These are phyloP conservation scores for Boletus calvinii DNA, from an alignment of 1,284 basidiomycete genomes.

Conservation along the genomic window DNA sequence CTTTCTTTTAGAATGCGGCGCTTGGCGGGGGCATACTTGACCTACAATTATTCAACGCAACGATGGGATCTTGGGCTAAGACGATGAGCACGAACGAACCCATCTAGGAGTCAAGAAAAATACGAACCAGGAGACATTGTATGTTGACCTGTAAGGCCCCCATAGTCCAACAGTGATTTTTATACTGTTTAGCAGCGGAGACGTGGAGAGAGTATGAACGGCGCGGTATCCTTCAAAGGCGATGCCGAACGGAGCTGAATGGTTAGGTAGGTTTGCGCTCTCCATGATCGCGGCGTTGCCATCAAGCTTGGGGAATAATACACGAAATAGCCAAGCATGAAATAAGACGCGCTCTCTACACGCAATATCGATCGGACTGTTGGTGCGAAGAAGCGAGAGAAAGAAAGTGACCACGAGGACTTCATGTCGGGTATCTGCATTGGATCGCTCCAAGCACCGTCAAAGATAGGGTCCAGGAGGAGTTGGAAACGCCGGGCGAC, in stretches of 20 bases:
- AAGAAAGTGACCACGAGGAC: conserved; percentile 34
- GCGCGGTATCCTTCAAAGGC: conserved; percentile 29
- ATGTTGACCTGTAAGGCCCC: conserved; percentile 12
- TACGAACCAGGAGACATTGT: conserved; percentile 28
- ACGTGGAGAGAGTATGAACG: conserved; percentile 24
- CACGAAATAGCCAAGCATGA: conserved; percentile 34
- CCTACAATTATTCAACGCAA: conserved; percentile 48
- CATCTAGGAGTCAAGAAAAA: neutral
- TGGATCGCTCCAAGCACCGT: conserved; percentile 36
- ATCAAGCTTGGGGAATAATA: conserved; percentile 25
- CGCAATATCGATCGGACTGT: conserved; percentile 37
- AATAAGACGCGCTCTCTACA: conserved; percentile 33
- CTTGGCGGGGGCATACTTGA: neutral
- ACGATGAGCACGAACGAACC: conserved; percentile 17
- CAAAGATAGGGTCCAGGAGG: conserved; percentile 24
- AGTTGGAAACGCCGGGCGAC: conserved; percentile 26
- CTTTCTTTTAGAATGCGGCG: conserved; percentile 1
- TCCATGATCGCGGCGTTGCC: conserved; percentile 33
- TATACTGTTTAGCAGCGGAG: conserved; percentile 28
- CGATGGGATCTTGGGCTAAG: conserved; percentile 33
- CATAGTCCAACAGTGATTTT: conserved; percentile 23
- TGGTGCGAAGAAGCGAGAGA: conserved; percentile 36
- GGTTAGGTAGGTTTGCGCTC: conserved; percentile 22
- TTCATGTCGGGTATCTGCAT: conserved; percentile 40
- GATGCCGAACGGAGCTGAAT: conserved; percentile 32